Conservation (phyloP, 108 stramenopile species). For the Chaetoceros tenuissimus region DNA sequence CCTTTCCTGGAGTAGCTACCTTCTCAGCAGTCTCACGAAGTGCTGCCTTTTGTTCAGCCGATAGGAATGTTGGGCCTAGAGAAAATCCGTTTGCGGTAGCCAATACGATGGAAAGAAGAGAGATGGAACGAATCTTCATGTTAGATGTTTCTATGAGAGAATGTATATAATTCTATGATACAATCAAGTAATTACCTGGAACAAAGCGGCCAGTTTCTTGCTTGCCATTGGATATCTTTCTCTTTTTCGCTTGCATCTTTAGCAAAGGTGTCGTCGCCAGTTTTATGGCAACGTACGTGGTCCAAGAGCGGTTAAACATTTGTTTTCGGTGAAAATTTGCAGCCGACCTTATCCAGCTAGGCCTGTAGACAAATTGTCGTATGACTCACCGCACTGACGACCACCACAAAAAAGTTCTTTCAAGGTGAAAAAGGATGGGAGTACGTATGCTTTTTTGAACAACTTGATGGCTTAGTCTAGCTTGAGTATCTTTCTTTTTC, state of each 20-base stretch:
- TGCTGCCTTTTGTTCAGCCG: slow-evolving; percentile 29
- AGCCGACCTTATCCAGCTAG: no score
- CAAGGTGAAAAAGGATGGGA: no score
- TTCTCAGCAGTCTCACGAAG: slow-evolving; percentile 28
- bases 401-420: no score
- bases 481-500: no score
- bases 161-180: neutral
- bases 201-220: neutral
- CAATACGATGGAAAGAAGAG: neutral
- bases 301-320: no score
- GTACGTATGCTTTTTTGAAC: no score
- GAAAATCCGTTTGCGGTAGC: slow-evolving; percentile 11
- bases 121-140: neutral
- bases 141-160: neutral
- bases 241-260: neutral
- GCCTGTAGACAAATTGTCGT: no score
- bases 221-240: neutral
- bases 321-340: no score
- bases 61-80: slow-evolving; percentile 30
- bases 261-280: slow-evolving; percentile 6
- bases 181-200: neutral
- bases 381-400: no score
- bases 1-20: slow-evolving; percentile 36
- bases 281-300: no score
- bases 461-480: no score